Base-by-base conservation (phyloP, 23 red algal genomes). In the Gracilaria caudata region DNA sequence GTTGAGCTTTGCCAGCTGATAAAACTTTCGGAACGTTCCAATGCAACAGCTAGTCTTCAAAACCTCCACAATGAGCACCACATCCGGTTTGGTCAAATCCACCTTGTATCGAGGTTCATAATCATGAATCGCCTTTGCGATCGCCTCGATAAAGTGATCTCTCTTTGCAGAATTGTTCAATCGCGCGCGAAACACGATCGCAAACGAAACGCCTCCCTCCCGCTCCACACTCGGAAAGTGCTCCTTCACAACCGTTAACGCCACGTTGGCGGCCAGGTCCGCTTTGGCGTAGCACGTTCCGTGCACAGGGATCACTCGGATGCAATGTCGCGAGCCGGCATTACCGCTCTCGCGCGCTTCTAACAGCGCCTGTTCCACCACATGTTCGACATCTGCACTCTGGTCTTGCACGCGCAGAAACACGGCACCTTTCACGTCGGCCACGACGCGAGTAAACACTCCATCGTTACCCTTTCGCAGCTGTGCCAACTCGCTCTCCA, bases 1-100 rank as follows among this genome's bases (percentile, higher is more conserved):
- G 80, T 91, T 91, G 44, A 91, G 26, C 55, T 91, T 91, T 10
- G 87, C 76, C 9, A 91, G 65, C 53, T 91, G 39, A 57, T 82
- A 91, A 40, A 51, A 91, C 33, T 91, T 53, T 25, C 74, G 17
- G 46, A 91, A 81, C 38, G 77, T 41, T 4, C 87, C 87, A 12
- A 91, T 81, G 41, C 76, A 82, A 44, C 87, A 91, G 10, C 54
- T 71, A 3, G 76, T 82, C 66, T 91, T 91, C 28, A 91, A 30
- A 73, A 91, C 64, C 44, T 91, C 87, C 41, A 91, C 87, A 17
- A 81, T 82, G 33, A 91, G 44, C 60, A 75, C 66, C 25, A 91
- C 87, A 53, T 80, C 60, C 55, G 87, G 87, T 21, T 7, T 44
- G 7, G 37, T 91, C 46, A 91, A 63, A 68, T 91, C 23, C 14